Conservation (phyloP, 164 flowering plant genomes). For the Aristolochia californica region DNA sequence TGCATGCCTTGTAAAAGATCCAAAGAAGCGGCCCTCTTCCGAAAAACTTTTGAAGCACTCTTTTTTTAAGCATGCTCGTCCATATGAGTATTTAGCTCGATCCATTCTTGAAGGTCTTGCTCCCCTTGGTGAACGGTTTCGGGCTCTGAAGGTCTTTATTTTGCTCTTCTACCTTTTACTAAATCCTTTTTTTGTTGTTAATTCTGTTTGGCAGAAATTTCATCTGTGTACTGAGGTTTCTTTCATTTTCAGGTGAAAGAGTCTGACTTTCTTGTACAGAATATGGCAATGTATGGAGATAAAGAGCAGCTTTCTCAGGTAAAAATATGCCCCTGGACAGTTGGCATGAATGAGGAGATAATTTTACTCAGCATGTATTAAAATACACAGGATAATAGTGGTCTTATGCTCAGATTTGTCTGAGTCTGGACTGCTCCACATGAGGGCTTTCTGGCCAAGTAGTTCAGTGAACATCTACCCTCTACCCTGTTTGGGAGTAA, state of each 20-base stretch:
- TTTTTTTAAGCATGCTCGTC: constrained; percentile 71
- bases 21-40: constrained; percentile 82
- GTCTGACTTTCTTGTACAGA: constrained; percentile 67
- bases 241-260: constrained; percentile 56
- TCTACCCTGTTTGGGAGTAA: too few relatives aligned
- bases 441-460: too few relatives aligned
- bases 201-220: neutral
- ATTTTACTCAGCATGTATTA: too few relatives aligned
- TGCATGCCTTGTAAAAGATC: constrained; percentile 94
- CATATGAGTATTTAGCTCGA: constrained; percentile 50
- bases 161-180: constrained; percentile 8
- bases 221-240: constrained; percentile 1
- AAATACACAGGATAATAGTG: too few relatives aligned
- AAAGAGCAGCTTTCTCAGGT: constrained; percentile 91
- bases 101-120: constrained; percentile 61
- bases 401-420: too few relatives aligned
- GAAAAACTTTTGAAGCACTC: constrained; percentile 85
- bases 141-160: constrained; percentile 58
- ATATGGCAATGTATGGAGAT: constrained; percentile 60
- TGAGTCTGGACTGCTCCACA: too few relatives aligned
- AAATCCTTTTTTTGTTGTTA: constrained; percentile 2
- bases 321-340: constrained; percentile 1
- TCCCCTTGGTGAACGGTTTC: constrained; percentile 88
- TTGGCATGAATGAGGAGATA: too few relatives aligned
- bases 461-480: too few relatives aligned